Conservation (phyloP, 2,329 filamentous ascomycete species). For the Chaetomium olivaceum region DNA sequence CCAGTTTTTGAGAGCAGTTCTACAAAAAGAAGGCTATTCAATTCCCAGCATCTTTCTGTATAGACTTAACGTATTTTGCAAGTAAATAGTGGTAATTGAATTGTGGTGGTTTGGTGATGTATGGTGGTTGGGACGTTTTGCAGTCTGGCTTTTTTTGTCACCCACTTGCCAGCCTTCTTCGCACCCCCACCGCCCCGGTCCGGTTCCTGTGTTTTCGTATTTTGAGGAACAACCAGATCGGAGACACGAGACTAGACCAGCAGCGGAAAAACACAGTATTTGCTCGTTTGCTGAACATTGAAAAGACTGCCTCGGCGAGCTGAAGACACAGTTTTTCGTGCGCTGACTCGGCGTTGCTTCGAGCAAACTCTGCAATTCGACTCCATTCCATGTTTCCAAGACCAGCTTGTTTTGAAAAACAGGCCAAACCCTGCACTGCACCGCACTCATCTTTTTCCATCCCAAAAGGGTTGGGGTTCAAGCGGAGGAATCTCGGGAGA, state of each 20-base stretch:
- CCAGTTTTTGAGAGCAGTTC: too few relatives aligned
- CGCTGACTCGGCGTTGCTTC: not conserved
- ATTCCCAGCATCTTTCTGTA: too few relatives aligned
- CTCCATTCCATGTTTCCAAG: not conserved
- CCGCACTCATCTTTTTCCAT: not conserved
- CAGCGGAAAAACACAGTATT: not conserved
- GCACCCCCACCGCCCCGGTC: slow-evolving; percentile 3
- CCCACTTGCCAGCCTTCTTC: slow-evolving; percentile 5
- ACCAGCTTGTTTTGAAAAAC: not conserved
- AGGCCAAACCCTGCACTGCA: not conserved
- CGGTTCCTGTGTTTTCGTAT: not conserved
- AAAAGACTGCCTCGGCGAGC: not conserved
- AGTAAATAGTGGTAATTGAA: too few relatives aligned
- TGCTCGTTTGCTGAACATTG: not conserved
- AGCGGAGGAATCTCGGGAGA: not conserved
- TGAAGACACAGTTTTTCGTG: not conserved
- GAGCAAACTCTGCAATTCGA: not conserved
- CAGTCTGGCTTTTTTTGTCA: too few relatives aligned
- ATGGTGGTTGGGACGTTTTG: too few relatives aligned
- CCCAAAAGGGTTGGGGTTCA: slow-evolving; percentile 11
- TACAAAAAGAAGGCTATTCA: too few relatives aligned
- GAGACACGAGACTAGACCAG: not conserved
- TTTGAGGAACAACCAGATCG: not conserved
- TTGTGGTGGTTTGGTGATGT: too few relatives aligned
- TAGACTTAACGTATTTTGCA: too few relatives aligned